phyloP scores from a whole-genome alignment of 805 yeast genomes.

The Kluyveromyces nonfermentans region DNA sequence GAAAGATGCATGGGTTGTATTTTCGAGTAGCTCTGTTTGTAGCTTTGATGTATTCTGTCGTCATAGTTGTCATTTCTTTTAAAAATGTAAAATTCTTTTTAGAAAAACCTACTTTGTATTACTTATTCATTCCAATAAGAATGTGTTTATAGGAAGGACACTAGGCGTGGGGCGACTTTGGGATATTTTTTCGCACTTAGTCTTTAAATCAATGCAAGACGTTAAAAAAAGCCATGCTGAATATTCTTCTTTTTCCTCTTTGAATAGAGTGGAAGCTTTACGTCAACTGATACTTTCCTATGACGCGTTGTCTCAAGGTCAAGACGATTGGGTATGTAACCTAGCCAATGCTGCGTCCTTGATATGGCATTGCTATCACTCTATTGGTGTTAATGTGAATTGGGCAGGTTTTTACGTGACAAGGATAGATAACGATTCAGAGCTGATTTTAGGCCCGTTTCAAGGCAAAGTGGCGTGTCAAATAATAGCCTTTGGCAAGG shows the following conservation, averaged over 20 bases:
- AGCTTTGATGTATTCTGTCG: too few species aligned
- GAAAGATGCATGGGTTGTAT: too few species aligned
- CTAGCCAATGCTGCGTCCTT: conserved; percentile 79
- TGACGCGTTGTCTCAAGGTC: conserved; percentile 51
- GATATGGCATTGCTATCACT: conserved; percentile 78
- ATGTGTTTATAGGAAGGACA: too few species aligned
- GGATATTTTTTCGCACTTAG: background rate
- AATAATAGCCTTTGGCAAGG: conserved; percentile 61
- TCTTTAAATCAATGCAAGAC: conserved; percentile 10
- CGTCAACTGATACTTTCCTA: conserved; percentile 52
- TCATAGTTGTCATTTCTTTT: too few species aligned
- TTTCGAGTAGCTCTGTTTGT: too few species aligned
- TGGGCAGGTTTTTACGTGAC: conserved; percentile 90
- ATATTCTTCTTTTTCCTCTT: conserved; percentile 42
- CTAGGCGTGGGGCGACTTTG: too few species aligned
- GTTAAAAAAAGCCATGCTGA: conserved; percentile 59
- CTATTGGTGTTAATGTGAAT: conserved; percentile 51
- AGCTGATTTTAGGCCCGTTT: conserved; percentile 79
- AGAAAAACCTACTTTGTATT: too few species aligned
- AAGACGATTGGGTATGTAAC: conserved; percentile 81
- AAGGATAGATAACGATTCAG: conserved; percentile 27
- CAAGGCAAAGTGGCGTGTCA: conserved; percentile 98
- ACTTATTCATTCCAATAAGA: too few species aligned
- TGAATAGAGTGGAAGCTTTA: conserved; percentile 44
- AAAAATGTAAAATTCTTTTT: too few species aligned